Evolutionary conservation across 2,329 filamentous ascomycete species (phyloP).

Genomic region (Epichloe baconii): DNA sequence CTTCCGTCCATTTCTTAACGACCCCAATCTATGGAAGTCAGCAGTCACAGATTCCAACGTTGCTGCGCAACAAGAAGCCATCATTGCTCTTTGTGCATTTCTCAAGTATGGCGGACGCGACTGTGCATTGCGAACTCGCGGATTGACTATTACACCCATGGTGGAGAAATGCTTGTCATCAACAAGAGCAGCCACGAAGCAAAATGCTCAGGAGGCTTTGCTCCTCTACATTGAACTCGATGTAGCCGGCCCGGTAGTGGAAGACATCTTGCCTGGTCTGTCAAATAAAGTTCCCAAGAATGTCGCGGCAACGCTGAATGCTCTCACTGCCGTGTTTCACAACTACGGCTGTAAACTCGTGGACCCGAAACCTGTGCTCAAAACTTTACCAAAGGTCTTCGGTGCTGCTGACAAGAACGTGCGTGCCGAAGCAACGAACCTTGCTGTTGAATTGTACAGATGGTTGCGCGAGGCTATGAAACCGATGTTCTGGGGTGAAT

Average conservation of each 20-base stretch:
- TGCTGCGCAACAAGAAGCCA: slow-evolving; percentile 86
- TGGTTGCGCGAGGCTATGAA: slow-evolving; percentile 98
- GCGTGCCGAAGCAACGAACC: slow-evolving; percentile 78
- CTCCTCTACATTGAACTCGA: slow-evolving; percentile 86
- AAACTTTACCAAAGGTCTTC: slow-evolving; percentile 78
- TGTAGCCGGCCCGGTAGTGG: slow-evolving; percentile 69
- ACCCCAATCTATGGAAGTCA: slow-evolving; percentile 78
- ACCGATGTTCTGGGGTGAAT: slow-evolving; percentile 87
- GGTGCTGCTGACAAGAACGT: slow-evolving; percentile 98
- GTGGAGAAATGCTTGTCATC: slow-evolving; percentile 86
- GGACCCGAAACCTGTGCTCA: slow-evolving; percentile 85
- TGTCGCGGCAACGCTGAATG: slow-evolving; percentile 56
- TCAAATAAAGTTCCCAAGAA: slow-evolving; percentile 88
- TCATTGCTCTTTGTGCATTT: slow-evolving; percentile 79
- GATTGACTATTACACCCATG: slow-evolving; percentile 61
- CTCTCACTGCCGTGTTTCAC: slow-evolving; percentile 74
- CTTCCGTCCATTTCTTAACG: slow-evolving; percentile 77
- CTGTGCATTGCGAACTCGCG: slow-evolving; percentile 64
- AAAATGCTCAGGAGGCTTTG: slow-evolving; percentile 73
- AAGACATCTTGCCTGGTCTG: slow-evolving; percentile 74
- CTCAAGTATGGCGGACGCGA: slow-evolving; percentile 80
- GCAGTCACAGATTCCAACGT: slow-evolving; percentile 93
- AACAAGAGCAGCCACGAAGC: slow-evolving; percentile 77
- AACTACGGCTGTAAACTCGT: slow-evolving; percentile 90
- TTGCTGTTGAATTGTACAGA: slow-evolving; percentile 88